Evolutionary conservation across 441 rosid genomes (phyloP).

Genomic region (Adansonia grandidieri): DNA sequence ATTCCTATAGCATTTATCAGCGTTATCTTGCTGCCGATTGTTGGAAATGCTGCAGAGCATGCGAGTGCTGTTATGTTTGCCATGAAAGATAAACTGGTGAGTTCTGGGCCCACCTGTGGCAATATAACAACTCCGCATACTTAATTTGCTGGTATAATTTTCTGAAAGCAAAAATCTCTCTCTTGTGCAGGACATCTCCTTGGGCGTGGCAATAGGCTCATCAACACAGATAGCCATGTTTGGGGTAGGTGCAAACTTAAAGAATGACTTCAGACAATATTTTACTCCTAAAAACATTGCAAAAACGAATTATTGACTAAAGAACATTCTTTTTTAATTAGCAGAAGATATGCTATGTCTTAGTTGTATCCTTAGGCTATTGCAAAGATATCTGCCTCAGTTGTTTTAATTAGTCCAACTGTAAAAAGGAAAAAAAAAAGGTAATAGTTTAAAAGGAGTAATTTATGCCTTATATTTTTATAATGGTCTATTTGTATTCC

Average conservation of each 20-base stretch:
- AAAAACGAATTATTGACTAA: background rate
- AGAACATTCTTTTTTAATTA: background rate
- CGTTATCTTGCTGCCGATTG: slow-evolving; percentile 74
- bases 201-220: slow-evolving; percentile 46
- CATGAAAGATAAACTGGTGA: slow-evolving; percentile 71
- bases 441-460: background rate
- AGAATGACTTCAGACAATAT: background rate
- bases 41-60: too few species aligned
- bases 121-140: background rate
- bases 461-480: background rate
- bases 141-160: background rate
- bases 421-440: background rate
- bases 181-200: slow-evolving; percentile 66
- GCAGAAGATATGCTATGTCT: background rate
- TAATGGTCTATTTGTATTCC: background rate
- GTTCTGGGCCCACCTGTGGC: slow-evolving; percentile 21
- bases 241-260: slow-evolving; percentile 51
- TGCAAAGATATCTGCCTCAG: background rate
- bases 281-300: background rate
- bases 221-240: slow-evolving; percentile 96
- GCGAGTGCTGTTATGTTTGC: too few species aligned
- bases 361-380: background rate
- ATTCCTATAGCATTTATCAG: slow-evolving; percentile 81
- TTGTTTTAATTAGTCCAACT: background rate
- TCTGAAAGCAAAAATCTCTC: background rate